phyloP scores from a whole-genome alignment of 2,329 filamentous ascomycete species.

The Metarhizium guizhouense region DNA sequence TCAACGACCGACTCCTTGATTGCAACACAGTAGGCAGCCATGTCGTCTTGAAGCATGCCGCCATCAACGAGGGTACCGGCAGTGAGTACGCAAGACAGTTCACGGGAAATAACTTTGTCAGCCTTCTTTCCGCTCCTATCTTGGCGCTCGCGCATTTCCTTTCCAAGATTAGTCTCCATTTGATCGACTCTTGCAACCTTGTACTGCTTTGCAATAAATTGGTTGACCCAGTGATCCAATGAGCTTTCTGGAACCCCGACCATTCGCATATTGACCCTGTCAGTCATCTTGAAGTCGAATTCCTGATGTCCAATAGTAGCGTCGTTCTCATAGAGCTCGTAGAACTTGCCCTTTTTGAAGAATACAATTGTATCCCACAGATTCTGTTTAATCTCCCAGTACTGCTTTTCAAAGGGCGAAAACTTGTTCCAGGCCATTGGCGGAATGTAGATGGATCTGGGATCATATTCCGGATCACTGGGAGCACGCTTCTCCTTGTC shows the following conservation, averaged over 20 bases:
- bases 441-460: conserved; percentile 83
- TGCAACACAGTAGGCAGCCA: conserved; percentile 91
- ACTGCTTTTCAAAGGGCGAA: conserved; percentile 93
- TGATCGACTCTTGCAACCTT: conserved; percentile 97
- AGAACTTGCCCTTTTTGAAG: conserved; percentile 99
- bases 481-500: conserved; percentile 77
- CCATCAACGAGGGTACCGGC: conserved; percentile 90
- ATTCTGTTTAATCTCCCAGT: conserved; percentile 98
- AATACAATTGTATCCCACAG: conserved; percentile 97
- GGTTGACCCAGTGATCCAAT: conserved; percentile 93
- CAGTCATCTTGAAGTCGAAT: conserved; percentile 95
- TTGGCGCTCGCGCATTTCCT: conserved; percentile 96
- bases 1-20: conserved; percentile 77
- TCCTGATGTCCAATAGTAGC: conserved; percentile 92
- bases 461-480: conserved; percentile 82
- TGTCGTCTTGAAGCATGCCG: conserved; percentile 94
- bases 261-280: conserved; percentile 99
- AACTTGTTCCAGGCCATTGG: conserved; percentile 72
- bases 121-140: conserved; percentile 57
- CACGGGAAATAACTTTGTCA: conserved; percentile 88
- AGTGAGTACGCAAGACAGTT: conserved; percentile 85
- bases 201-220: conserved; percentile 96
- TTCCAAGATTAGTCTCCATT: conserved; percentile 88
- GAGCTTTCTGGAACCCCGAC: conserved; percentile 94
- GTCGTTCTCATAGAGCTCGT: conserved; percentile 96